phyloP scores from a whole-genome alignment of 164 flowering plant genomes.

The Hamamelis virginiana region DNA sequence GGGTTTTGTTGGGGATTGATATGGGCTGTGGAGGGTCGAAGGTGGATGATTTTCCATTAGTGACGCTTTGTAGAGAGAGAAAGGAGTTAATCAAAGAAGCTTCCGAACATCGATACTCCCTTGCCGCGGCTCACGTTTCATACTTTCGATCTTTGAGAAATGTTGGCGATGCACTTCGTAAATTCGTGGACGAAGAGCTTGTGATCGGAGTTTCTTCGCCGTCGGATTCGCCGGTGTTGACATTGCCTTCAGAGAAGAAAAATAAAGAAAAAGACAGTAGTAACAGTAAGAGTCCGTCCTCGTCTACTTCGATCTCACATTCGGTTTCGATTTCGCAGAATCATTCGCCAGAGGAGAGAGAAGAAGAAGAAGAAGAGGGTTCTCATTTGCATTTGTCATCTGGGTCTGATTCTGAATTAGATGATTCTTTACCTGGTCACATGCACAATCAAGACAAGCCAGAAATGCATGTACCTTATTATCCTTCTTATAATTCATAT shows the following conservation, averaged over 20 bases:
- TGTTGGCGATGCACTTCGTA: slow-evolving; percentile 72
- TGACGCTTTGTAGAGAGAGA: slow-evolving; percentile 76
- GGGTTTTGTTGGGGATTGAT: slow-evolving; percentile 18
- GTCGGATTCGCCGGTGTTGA: slow-evolving; percentile 64
- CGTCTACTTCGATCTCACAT: slow-evolving; percentile 46
- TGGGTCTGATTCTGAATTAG: slow-evolving; percentile 32
- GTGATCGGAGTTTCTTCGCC: slow-evolving; percentile 34
- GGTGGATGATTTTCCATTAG: slow-evolving; percentile 62
- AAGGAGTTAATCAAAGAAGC: slow-evolving; percentile 69
- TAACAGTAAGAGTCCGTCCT: slow-evolving; percentile 25
- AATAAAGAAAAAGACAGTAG: background rate
- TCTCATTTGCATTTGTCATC: slow-evolving; percentile 54
- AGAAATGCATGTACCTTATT: slow-evolving; percentile 14
- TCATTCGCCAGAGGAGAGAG: slow-evolving; percentile 14
- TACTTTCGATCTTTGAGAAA: slow-evolving; percentile 62
- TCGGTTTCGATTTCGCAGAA: slow-evolving; percentile 15
- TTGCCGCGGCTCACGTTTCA: slow-evolving; percentile 76
- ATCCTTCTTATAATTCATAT: slow-evolving; percentile 17
- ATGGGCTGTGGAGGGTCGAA: slow-evolving; percentile 95
- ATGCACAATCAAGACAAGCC: slow-evolving; percentile 27
- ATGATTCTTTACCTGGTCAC: slow-evolving; percentile 34
- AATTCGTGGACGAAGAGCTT: slow-evolving; percentile 79
- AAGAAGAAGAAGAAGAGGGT: slow-evolving; percentile 27
- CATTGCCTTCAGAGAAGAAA: slow-evolving; percentile 49
- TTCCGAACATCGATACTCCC: slow-evolving; percentile 57